Conservation (phyloP, 305 asterid genomes). For the Lippia alba region DNA sequence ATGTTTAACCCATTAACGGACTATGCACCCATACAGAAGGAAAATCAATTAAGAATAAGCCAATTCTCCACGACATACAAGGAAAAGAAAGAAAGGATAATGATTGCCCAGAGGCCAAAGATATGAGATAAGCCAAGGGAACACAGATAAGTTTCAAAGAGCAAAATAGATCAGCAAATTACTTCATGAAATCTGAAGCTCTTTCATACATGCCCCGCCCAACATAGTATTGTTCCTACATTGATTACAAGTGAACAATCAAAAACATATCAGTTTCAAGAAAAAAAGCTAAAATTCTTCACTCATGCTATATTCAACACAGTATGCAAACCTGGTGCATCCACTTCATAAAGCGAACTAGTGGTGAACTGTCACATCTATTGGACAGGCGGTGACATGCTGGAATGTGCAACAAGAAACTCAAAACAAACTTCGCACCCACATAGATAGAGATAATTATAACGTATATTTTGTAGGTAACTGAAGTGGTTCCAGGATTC, state of each 20-base stretch:
- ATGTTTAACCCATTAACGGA: neutral
- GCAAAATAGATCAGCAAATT: conserved; percentile 38
- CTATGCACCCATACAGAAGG: neutral
- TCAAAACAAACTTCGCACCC: conserved; percentile 66
- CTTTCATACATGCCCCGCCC: conserved; percentile 98
- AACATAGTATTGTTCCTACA: conserved; percentile 93
- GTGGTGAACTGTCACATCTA: conserved; percentile 67
- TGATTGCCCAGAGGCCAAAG: conserved; percentile 9
- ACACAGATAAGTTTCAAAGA: conserved; percentile 2
- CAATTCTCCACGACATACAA: conserved; percentile 10
- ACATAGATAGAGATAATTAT: conserved; percentile 72
- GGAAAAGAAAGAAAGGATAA: conserved; percentile 15
- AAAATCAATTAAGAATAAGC: conserved; percentile 5
- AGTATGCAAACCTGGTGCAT: conserved; percentile 87
- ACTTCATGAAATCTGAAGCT: conserved; percentile 89
- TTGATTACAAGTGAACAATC: conserved; percentile 26
- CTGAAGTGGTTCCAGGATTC: conserved; percentile 49
- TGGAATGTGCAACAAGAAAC: conserved; percentile 82
- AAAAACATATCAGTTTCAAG: conserved; percentile 27
- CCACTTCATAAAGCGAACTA: conserved; percentile 87
- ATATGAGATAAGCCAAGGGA: conserved; percentile 16
- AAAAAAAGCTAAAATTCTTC: conserved; percentile 12
- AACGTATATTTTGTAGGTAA: conserved; percentile 62
- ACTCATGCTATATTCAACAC: conserved; percentile 23
- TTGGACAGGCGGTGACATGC: conserved; percentile 81